phyloP scores from a whole-genome alignment of 768 basidiomycete genomes.

The Tremella mesenterica region DNA sequence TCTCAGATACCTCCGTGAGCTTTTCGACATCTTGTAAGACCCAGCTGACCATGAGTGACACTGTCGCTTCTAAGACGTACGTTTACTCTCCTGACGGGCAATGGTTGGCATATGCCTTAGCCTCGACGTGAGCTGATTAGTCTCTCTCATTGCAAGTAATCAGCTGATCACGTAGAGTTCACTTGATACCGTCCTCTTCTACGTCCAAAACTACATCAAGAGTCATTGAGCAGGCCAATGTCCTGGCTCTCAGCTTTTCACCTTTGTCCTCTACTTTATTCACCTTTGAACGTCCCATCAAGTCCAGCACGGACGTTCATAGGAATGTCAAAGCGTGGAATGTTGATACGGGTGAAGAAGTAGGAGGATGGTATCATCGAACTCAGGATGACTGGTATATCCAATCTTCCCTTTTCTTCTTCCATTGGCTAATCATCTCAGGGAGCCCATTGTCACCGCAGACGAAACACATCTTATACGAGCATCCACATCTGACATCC shows the following conservation, averaged over 20 bases:
- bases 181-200: slow-evolving; percentile 55
- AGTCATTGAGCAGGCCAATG: slow-evolving; percentile 59
- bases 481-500: slow-evolving; percentile 29
- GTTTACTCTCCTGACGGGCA: slow-evolving; percentile 80
- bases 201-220: slow-evolving; percentile 63
- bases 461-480: slow-evolving; percentile 40
- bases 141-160: not conserved
- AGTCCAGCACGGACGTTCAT: slow-evolving; percentile 88
- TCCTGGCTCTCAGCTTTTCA: slow-evolving; percentile 81
- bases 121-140: slow-evolving; percentile 55
- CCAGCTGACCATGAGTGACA: slow-evolving; percentile 15
- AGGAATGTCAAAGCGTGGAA: slow-evolving; percentile 91
- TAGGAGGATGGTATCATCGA: slow-evolving; percentile 81
- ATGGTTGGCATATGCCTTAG: slow-evolving; percentile 74
- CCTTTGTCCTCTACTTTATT: slow-evolving; percentile 87
- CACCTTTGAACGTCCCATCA: slow-evolving; percentile 91
- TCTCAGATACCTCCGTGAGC: slow-evolving; percentile 50
- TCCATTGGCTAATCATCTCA: slow-evolving; percentile 1
- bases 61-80: slow-evolving; percentile 57
- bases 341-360: slow-evolving; percentile 73
- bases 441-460: slow-evolving; percentile 43
- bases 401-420: not conserved
- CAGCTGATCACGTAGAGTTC: slow-evolving; percentile 12
- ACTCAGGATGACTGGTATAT: slow-evolving; percentile 70
- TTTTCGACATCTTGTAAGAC: not conserved